Evolutionary conservation across 1,284 basidiomycete genomes (phyloP).

Genomic region (Erythrobasidium hasegawianum): DNA sequence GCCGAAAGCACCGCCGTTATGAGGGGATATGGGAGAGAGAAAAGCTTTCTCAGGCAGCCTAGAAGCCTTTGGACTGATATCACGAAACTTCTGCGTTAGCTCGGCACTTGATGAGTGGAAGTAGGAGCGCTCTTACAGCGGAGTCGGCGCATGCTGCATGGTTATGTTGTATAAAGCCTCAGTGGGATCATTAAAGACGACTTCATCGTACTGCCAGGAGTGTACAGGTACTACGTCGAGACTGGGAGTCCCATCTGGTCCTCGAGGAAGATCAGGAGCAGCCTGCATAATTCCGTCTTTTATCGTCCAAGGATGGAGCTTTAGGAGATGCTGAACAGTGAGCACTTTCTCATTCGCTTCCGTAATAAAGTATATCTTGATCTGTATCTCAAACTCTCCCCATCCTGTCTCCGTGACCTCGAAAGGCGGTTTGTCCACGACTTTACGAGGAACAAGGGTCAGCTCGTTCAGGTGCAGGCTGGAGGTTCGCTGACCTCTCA

Average conservation of each 20-base stretch:
- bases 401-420: constrained; percentile 95
- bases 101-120: too few relatives aligned
- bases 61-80: neutral
- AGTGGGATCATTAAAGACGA: constrained; percentile 93
- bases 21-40: constrained; percentile 4
- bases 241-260: constrained; percentile 16
- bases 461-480: neutral
- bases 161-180: constrained; percentile 81
- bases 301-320: constrained; percentile 85
- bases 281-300: constrained; percentile 48
- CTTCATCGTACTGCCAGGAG: constrained; percentile 98
- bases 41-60: neutral
- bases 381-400: constrained; percentile 98
- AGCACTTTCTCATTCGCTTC: constrained; percentile 91
- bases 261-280: constrained; percentile 36
- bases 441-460: constrained; percentile 53
- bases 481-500: constrained; percentile 61
- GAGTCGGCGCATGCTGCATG: constrained; percentile 75
- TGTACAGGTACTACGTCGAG: constrained; percentile 59
- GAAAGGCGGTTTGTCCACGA: constrained; percentile 87
- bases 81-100: too few relatives aligned
- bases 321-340: constrained; percentile 83
- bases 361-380: constrained; percentile 84
- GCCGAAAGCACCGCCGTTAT: constrained; percentile 38
- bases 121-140: constrained; percentile 69